Conservation (phyloP, 495 filamentous ascomycete species). For the Neurospora sp. region DNA sequence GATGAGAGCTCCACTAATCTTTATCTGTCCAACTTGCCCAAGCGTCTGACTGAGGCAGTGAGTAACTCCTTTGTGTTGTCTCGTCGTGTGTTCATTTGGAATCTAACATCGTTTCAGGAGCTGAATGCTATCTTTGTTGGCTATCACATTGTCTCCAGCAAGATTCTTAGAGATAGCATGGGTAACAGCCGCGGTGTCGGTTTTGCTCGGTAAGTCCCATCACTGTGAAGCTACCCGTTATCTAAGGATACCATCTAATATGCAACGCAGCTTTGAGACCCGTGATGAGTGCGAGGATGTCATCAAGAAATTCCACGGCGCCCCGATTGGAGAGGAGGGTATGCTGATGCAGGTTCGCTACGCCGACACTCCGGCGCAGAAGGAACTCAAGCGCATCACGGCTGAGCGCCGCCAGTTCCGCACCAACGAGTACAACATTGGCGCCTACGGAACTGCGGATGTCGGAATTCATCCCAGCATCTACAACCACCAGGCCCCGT, state of each 20-base stretch:
- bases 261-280: constrained; percentile 59
- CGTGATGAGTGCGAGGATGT: constrained; percentile 82
- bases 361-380: constrained; percentile 92
- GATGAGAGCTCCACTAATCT: constrained; percentile 85
- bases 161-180: constrained; percentile 81
- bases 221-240: background rate
- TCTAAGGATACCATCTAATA: constrained; percentile 13
- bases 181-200: constrained; percentile 93
- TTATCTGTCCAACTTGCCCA: constrained; percentile 92
- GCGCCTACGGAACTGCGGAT: constrained; percentile 45
- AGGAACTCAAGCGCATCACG: constrained; percentile 87
- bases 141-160: constrained; percentile 77
- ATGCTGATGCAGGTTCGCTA: constrained; percentile 87
- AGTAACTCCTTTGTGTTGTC: constrained; percentile 8
- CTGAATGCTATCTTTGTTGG: constrained; percentile 70
- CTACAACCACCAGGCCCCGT: constrained; percentile 23
- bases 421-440: constrained; percentile 83
- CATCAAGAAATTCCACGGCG: constrained; percentile 71
- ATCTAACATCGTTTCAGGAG: constrained; percentile 38
- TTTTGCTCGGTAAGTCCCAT: constrained; percentile 70
- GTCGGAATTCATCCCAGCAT: constrained; percentile 40
- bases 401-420: constrained; percentile 88
- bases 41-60: constrained; percentile 79
- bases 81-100: background rate
- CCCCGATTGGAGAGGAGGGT: constrained; percentile 56